Conservation (phyloP, 2,329 filamentous ascomycete species). For the Fusarium sambucinum region DNA sequence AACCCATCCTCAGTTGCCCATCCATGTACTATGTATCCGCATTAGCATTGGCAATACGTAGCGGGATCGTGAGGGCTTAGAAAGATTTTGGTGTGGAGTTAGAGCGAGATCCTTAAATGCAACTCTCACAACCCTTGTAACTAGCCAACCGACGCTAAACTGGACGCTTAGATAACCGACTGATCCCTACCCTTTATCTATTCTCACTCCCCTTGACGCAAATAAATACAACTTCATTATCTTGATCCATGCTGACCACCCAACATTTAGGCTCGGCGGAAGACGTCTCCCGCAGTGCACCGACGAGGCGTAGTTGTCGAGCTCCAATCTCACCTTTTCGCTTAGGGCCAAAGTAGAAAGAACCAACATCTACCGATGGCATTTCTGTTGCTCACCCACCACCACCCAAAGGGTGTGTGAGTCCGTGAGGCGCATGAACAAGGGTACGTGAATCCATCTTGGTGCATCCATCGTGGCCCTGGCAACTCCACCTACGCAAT, state of each 20-base stretch:
- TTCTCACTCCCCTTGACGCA: not conserved
- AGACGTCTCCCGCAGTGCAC: not conserved
- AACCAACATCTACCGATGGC: no score
- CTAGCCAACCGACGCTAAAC: not conserved
- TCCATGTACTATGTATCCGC: not conserved
- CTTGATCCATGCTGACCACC: not conserved
- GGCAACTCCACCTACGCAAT: not conserved
- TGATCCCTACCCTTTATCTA: not conserved
- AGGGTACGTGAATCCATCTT: not conserved
- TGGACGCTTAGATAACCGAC: slow-evolving; percentile 5
- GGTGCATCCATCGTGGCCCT: not conserved
- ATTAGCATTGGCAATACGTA: not conserved
- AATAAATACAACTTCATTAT: not conserved
- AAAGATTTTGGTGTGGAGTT: not conserved
- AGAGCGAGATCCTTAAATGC: slow-evolving; percentile 11
- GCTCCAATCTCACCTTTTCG: not conserved
- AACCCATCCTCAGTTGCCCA: not conserved
- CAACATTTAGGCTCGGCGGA: not conserved
- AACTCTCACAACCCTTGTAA: slow-evolving; percentile 1
- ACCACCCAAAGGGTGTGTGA: not conserved
- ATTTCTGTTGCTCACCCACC: not conserved
- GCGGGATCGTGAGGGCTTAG: not conserved
- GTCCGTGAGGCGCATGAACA: not conserved
- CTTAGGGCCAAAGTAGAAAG: not conserved
- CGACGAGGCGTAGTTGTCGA: not conserved